phyloP scores from a whole-genome alignment of 2,329 filamentous ascomycete species.

The Chrysosporium keratinophilum region DNA sequence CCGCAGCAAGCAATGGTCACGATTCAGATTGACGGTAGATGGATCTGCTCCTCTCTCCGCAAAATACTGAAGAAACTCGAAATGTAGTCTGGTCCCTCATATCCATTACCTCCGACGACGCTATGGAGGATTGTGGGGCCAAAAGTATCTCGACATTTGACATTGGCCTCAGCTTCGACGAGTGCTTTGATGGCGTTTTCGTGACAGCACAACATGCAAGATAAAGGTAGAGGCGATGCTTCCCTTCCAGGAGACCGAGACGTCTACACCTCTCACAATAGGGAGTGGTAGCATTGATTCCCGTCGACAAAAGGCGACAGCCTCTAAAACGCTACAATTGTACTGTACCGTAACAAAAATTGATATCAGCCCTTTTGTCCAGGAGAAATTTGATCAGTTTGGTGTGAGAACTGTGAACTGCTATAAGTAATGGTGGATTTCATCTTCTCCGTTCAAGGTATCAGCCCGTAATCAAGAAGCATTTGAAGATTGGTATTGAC shows the following conservation, averaged over 20 bases:
- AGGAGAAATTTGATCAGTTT: background rate
- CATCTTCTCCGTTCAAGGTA: background rate
- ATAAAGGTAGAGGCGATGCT: background rate
- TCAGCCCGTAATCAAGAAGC: too few relatives aligned
- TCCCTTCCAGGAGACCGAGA: background rate
- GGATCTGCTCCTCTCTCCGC: conserved; percentile 1
- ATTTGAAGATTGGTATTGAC: too few relatives aligned
- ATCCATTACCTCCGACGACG: background rate
- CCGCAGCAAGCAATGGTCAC: conserved; percentile 3
- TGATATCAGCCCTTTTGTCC: background rate
- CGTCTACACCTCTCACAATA: conserved; percentile 3
- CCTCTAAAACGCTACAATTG: background rate
- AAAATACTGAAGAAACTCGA: background rate
- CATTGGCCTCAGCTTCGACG: conserved; percentile 8
- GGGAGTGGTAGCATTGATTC: conserved; percentile 4
- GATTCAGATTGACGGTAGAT: background rate
- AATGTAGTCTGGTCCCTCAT: background rate
- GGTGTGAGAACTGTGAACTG: background rate
- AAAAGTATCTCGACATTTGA: conserved; percentile 2
- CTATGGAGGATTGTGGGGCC: conserved; percentile 6
- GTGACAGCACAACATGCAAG: background rate
- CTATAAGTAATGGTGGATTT: background rate
- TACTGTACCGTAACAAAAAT: background rate
- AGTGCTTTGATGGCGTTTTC: conserved; percentile 1
- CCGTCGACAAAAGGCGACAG: background rate